phyloP scores from a whole-genome alignment of 129 eudicot species.

The Glebionis coronaria region DNA sequence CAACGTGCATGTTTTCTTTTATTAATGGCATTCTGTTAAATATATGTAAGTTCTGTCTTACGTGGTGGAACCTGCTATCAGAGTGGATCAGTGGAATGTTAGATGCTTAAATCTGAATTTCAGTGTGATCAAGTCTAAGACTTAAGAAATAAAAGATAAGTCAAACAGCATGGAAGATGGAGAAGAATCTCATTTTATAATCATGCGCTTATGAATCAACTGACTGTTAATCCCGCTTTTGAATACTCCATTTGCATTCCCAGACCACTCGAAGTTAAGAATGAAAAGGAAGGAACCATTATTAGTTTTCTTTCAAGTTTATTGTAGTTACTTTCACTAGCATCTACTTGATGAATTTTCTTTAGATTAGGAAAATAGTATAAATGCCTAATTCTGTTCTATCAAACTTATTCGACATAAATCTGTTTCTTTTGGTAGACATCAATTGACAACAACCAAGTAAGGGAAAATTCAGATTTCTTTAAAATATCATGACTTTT shows the following conservation, averaged over 20 bases:
- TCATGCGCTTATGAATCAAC: constrained; percentile 5
- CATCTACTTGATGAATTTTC: too few relatives aligned
- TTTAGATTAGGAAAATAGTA: too few relatives aligned
- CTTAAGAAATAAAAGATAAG: not conserved
- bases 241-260: not conserved
- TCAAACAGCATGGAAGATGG: not conserved
- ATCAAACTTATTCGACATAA: too few relatives aligned
- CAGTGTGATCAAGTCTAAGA: constrained; percentile 8
- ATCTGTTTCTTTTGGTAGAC: too few relatives aligned
- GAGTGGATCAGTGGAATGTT: constrained; percentile 1
- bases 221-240: not conserved
- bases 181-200: not conserved
- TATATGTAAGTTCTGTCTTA: not conserved
- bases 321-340: too few relatives aligned
- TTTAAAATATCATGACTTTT: too few relatives aligned
- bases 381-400: too few relatives aligned
- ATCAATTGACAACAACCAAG: too few relatives aligned
- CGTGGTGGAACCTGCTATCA: not conserved
- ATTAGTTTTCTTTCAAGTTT: too few relatives aligned
- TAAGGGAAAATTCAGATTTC: too few relatives aligned
- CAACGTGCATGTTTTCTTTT: too few relatives aligned
- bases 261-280: not conserved
- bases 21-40: too few relatives aligned
- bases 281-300: not conserved
- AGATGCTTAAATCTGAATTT: not conserved